These are phyloP conservation scores for Albophoma yamanashiensis DNA, from an alignment of 2,329 filamentous ascomycete species.

Conservation along the genomic window DNA sequence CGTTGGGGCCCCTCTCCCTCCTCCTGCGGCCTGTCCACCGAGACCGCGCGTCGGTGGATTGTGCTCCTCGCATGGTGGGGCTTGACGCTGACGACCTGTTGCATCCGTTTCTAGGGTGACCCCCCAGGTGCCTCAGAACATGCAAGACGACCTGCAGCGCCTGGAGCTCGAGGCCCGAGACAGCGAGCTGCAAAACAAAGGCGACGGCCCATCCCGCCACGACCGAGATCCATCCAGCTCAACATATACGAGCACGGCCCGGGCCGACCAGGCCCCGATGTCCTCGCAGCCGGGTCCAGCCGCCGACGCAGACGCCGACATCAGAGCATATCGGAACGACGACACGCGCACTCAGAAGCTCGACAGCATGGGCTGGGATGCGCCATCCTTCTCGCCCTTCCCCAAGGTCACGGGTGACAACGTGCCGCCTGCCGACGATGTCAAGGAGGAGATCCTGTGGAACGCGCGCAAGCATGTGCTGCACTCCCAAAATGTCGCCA, in stretches of 20 bases:
- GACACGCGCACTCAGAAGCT: conserved; percentile 24
- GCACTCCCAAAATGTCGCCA: conserved; percentile 87
- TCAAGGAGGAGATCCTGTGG: conserved; percentile 84
- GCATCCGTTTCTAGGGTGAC: conserved; percentile 55
- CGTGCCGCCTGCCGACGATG: conserved; percentile 86
- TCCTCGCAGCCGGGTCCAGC: conserved; percentile 5
- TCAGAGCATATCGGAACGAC: conserved; percentile 25
- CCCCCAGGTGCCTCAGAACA: conserved; percentile 92
- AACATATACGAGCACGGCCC: conserved; percentile 19
- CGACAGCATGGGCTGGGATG: conserved; percentile 37
- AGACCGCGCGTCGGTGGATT: conserved; percentile 1
- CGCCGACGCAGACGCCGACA: conserved; percentile 20
- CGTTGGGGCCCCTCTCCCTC: not conserved
- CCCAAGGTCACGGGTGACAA: conserved; percentile 79
- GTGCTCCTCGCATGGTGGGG: conserved; percentile 14
- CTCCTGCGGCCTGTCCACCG: not conserved
- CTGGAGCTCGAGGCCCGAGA: conserved; percentile 71
- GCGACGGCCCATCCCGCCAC: conserved; percentile 21
- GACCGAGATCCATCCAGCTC: conserved; percentile 33
- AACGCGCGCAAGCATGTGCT: conserved; percentile 74
- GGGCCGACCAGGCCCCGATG: not conserved
- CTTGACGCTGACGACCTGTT: conserved; percentile 24
- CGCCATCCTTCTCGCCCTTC: conserved; percentile 83
- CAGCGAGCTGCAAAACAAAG: conserved; percentile 22
- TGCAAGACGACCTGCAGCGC: conserved; percentile 87